These are phyloP conservation scores for Rhizoctonia solani DNA, from an alignment of 1,284 basidiomycete genomes.

Conservation along the genomic window DNA sequence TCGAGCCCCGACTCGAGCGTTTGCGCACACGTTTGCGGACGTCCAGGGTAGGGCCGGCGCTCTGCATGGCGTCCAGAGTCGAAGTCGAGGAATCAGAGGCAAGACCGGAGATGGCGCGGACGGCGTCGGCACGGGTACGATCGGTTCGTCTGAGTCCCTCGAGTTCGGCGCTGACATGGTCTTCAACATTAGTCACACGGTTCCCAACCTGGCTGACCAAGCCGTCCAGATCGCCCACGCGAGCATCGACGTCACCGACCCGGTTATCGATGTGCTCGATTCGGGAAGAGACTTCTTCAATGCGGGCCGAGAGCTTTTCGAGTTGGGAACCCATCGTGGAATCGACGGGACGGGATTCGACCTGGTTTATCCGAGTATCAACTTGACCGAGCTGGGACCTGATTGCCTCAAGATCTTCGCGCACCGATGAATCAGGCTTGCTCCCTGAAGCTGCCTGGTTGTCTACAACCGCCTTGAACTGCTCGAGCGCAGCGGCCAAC, in stretches of 20 bases:
- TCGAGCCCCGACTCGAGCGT: slow-evolving; percentile 26
- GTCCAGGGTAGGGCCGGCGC: background rate
- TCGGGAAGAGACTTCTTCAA: background rate
- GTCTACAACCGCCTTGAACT: slow-evolving; percentile 13
- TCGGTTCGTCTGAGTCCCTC: slow-evolving; percentile 5
- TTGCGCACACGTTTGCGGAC: slow-evolving; percentile 27
- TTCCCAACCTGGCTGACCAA: background rate
- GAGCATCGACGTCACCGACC: background rate
- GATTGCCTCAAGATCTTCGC: background rate
- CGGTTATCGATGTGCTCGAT: background rate
- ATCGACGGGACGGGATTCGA: too few relatives aligned
- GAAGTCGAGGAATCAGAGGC: slow-evolving; percentile 16
- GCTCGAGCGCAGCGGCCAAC: slow-evolving; percentile 17
- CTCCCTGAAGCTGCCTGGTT: too few relatives aligned
- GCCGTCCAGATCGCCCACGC: background rate
- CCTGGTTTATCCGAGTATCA: background rate
- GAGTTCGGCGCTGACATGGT: slow-evolving; percentile 10
- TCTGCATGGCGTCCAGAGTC: background rate
- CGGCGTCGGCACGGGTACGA: slow-evolving; percentile 20
- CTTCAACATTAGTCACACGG: slow-evolving; percentile 6
- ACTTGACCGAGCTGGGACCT: background rate
- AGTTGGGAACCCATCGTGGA: background rate
- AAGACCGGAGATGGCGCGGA: slow-evolving; percentile 21
- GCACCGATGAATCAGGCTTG: too few relatives aligned
- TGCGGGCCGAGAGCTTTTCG: background rate